These are phyloP conservation scores for Gastroboletus turbinatus DNA, from an alignment of 1,284 basidiomycete species.

Conservation along the genomic window DNA sequence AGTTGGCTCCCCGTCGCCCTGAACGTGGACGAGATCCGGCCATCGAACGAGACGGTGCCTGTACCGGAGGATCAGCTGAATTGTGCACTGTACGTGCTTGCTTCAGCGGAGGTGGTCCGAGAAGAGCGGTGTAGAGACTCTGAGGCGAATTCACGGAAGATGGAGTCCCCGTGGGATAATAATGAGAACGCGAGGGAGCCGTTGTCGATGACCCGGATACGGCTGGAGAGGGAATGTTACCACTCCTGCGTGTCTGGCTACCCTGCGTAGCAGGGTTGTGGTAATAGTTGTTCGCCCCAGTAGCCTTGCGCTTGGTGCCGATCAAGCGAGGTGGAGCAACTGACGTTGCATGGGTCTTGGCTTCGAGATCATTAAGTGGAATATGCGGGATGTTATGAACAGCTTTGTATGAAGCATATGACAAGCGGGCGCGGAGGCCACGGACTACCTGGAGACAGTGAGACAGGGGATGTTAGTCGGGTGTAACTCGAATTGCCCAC, in stretches of 20 bases:
- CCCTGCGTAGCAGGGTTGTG: constrained; percentile 50
- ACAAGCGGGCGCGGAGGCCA: constrained; percentile 69
- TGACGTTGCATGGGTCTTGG: constrained; percentile 47
- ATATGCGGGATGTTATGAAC: constrained; percentile 65
- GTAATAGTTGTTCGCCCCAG: constrained; percentile 45
- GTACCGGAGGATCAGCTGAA: constrained; percentile 63
- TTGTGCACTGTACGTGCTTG: constrained; percentile 74
- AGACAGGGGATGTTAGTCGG: constrained; percentile 41
- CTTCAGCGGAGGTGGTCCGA: constrained; percentile 70
- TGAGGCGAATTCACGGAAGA: constrained; percentile 39
- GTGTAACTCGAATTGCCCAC: constrained; percentile 12
- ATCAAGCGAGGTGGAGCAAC: constrained; percentile 48
- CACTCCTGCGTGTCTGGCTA: constrained; percentile 30
- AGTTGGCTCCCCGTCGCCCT: constrained; percentile 16
- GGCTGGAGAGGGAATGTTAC: constrained; percentile 39
- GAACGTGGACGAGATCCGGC: constrained; percentile 31
- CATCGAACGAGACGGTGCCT: constrained; percentile 44
- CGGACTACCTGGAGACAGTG: constrained; percentile 62
- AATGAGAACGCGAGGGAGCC: constrained; percentile 39
- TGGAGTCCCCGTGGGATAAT: constrained; percentile 34
- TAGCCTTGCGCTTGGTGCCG: constrained; percentile 57
- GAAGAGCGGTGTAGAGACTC: constrained; percentile 69
- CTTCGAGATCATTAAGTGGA: constrained; percentile 67
- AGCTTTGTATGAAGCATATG: constrained; percentile 80
- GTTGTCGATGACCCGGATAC: constrained; percentile 47